These are phyloP conservation scores for Agrostemma githago DNA, from an alignment of 148 eudicot genomes.

Conservation along the genomic window DNA sequence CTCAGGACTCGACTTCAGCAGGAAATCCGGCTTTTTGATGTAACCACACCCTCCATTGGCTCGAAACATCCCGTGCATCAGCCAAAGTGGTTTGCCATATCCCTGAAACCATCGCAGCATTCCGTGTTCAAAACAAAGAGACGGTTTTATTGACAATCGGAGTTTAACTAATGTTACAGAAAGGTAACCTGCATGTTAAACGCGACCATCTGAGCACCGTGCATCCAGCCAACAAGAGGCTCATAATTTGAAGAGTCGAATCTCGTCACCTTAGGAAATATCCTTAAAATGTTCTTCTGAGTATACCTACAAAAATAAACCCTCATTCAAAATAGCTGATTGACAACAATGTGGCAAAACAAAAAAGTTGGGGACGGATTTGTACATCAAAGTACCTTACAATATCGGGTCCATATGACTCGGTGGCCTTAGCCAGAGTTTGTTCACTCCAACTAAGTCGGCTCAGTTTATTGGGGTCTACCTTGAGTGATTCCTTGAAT, in stretches of 20 bases:
- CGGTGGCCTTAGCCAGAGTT: slow-evolving; percentile 68
- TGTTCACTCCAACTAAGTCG: slow-evolving; percentile 90
- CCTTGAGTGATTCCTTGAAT: slow-evolving; percentile 59
- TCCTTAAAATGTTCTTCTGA: slow-evolving; percentile 70
- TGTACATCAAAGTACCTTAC: slow-evolving; percentile 42
- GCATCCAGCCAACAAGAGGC: slow-evolving; percentile 75
- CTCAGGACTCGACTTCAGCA: slow-evolving; percentile 40
- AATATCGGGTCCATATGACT: slow-evolving; percentile 46
- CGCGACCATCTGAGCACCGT: slow-evolving; percentile 98
- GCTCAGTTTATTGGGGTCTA: slow-evolving; percentile 54
- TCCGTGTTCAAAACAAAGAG: not conserved
- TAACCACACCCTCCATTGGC: slow-evolving; percentile 82
- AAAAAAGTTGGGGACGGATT: not conserved
- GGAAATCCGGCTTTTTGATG: slow-evolving; percentile 72
- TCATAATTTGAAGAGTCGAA: slow-evolving; percentile 77
- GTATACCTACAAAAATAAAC: slow-evolving; percentile 48
- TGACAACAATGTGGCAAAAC: too few relatives aligned
- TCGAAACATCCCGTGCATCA: slow-evolving; percentile 86
- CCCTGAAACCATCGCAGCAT: slow-evolving; percentile 42
- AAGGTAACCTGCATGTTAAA: slow-evolving; percentile 84
- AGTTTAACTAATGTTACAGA: not conserved
- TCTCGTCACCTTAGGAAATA: slow-evolving; percentile 76
- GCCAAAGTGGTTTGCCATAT: slow-evolving; percentile 73
- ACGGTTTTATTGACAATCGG: not conserved
- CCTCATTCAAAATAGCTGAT: too few relatives aligned